Conservation (phyloP, 2,329 filamentous ascomycete genomes). For the Alternaria solani region DNA sequence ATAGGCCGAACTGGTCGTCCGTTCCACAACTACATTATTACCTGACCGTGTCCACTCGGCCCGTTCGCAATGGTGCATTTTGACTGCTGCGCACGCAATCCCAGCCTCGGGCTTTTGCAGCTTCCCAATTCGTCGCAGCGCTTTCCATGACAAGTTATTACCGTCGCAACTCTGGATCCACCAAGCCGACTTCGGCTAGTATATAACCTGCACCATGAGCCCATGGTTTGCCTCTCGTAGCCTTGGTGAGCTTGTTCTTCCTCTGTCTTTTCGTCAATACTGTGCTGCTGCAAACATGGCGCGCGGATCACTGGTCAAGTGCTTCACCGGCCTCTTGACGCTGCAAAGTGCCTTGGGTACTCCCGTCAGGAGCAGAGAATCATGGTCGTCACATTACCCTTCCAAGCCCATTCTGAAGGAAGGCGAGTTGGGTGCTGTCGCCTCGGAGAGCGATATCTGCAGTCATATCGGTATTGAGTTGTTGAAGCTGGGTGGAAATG, state of each 20-base stretch:
- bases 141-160: slow-evolving; percentile 10
- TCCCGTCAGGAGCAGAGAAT: slow-evolving; percentile 25
- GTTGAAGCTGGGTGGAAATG: slow-evolving; percentile 60
- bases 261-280: slow-evolving; percentile 16
- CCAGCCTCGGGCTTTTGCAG: slow-evolving; percentile 6
- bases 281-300: slow-evolving; percentile 30
- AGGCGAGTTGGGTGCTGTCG: slow-evolving; percentile 55
- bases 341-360: slow-evolving; percentile 38
- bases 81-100: slow-evolving; percentile 5
- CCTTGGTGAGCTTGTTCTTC: slow-evolving; percentile 15
- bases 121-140: slow-evolving; percentile 13
- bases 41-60: background rate
- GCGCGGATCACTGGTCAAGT: slow-evolving; percentile 27
- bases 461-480: slow-evolving; percentile 57
- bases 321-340: slow-evolving; percentile 37
- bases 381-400: slow-evolving; percentile 16
- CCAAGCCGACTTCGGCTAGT: slow-evolving; percentile 13
- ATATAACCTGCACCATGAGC: slow-evolving; percentile 20
- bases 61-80: slow-evolving; percentile 6
- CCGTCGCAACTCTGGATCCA: background rate
- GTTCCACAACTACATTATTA: background rate
- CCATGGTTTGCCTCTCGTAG: slow-evolving; percentile 12
- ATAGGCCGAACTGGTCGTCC: background rate
- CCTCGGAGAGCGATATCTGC: slow-evolving; percentile 56
- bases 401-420: slow-evolving; percentile 25